phyloP scores from a whole-genome alignment of 1,284 basidiomycete genomes.

The Lentinula novae-zelandiae region DNA sequence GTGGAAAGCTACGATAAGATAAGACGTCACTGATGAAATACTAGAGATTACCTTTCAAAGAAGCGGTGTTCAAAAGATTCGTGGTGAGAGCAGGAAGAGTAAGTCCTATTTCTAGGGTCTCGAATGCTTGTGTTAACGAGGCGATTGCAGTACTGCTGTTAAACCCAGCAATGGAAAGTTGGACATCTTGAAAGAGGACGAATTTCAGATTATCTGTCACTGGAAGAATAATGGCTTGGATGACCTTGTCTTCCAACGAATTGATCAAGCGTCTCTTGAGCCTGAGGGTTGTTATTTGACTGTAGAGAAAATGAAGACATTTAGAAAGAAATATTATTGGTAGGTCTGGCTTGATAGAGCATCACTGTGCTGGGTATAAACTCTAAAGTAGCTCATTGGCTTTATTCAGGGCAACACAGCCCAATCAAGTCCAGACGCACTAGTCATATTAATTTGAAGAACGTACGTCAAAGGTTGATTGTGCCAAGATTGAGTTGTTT shows the following conservation, averaged over 20 bases:
- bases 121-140: constrained; percentile 62
- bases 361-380: too few relatives aligned
- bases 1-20: not conserved
- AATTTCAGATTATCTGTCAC: not conserved
- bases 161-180: constrained; percentile 54
- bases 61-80: constrained; percentile 53
- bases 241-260: constrained; percentile 62
- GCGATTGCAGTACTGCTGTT: constrained; percentile 56
- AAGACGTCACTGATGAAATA: not conserved
- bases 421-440: not conserved
- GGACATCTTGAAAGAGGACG: constrained; percentile 34
- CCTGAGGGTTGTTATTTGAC: constrained; percentile 63
- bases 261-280: constrained; percentile 62
- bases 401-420: too few relatives aligned
- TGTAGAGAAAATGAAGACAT: constrained; percentile 21
- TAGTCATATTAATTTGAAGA: not conserved
- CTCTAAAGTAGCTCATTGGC: too few relatives aligned
- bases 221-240: constrained; percentile 14
- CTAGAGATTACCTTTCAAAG: constrained; percentile 42
- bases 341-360: too few relatives aligned
- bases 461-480: constrained; percentile 45
- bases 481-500: constrained; percentile 49
- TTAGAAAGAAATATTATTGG: not conserved
- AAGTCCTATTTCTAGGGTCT: constrained; percentile 55
- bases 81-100: constrained; percentile 62